Percentiles rank a stretch among this genome's conserved stretches.
Conservation (phyloP, 192 early-diverging fungal genomes). For the Gaertneriomyces semiglobifer region DNA sequence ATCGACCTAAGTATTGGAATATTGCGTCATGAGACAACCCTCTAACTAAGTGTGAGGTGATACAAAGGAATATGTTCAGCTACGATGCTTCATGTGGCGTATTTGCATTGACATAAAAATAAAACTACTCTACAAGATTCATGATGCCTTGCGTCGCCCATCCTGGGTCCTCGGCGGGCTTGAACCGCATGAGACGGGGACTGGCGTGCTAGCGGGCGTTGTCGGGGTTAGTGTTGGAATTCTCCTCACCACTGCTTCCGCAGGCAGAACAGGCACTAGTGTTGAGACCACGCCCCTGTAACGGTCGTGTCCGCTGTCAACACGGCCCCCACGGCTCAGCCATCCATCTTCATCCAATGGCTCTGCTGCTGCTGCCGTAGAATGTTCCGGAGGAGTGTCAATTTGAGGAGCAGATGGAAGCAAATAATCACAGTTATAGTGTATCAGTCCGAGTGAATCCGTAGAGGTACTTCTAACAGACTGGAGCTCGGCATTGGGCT, state of each 20-base stretch:
- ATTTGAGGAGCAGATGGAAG: slow-evolving; percentile 10
- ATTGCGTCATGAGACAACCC: neutral
- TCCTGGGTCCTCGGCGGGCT: neutral
- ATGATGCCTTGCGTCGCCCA: slow-evolving; percentile 22
- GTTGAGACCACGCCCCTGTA: slow-evolving; percentile 12
- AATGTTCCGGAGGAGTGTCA: neutral
- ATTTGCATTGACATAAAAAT: too few relatives aligned
- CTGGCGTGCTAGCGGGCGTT: neutral
- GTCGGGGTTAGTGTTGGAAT: slow-evolving; percentile 8
- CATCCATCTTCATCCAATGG: neutral
- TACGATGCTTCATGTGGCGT: too few relatives aligned
- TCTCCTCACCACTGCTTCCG: slow-evolving; percentile 10
- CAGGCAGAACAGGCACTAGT: slow-evolving; percentile 16
- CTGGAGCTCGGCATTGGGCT: too few relatives aligned
- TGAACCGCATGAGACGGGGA: too few relatives aligned
- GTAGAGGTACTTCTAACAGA: too few relatives aligned
- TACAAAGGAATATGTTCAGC: too few relatives aligned
- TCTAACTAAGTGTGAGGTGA: too few relatives aligned
- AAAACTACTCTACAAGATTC: neutral
- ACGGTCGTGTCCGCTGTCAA: slow-evolving; percentile 3
- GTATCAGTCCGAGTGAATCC: slow-evolving; percentile 7
- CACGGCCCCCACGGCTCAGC: slow-evolving; percentile 6
- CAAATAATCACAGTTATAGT: slow-evolving; percentile 31
- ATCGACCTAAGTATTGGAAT: neutral
- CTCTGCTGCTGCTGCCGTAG: slow-evolving; percentile 8